These are phyloP conservation scores for Oxytropis ochrocephala DNA, from an alignment of 306 rosid species.

Conservation along the genomic window DNA sequence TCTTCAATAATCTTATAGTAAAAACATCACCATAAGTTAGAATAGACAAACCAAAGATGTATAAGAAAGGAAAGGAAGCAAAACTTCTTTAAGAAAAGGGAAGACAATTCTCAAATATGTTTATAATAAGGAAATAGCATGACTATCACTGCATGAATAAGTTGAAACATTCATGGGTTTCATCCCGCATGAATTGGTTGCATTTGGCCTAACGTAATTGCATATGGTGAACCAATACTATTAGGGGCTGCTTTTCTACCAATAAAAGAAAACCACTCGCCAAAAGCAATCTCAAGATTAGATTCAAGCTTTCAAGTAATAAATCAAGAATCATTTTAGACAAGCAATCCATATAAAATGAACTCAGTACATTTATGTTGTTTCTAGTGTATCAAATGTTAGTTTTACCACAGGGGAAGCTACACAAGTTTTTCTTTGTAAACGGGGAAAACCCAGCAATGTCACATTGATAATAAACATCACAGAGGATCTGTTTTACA, in stretches of 20 bases:
- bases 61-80: constrained; percentile 11
- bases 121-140: constrained; percentile 8
- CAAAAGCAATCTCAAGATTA: too few species aligned
- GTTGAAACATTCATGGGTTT: constrained; percentile 86
- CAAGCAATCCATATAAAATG: constrained; percentile 12
- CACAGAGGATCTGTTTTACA: neutral
- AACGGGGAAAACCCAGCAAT: neutral
- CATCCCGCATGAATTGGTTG: constrained; percentile 58
- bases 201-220: constrained; percentile 59
- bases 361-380: neutral
- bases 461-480: constrained; percentile 4
- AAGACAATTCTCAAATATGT: constrained; percentile 12
- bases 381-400: neutral
- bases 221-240: too few species aligned
- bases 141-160: constrained; percentile 83
- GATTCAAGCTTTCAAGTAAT: too few species aligned
- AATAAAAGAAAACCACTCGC: too few species aligned
- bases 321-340: too few species aligned
- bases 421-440: neutral
- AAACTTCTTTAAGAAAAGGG: neutral
- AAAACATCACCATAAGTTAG: constrained; percentile 10
- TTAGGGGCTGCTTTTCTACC: too few species aligned
- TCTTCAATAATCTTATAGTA: too few species aligned
- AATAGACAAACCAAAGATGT: constrained; percentile 3
- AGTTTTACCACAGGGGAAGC: constrained; percentile 1